These are phyloP conservation scores for Diversispora eburnea DNA, from an alignment of 192 early-diverging fungal species.

Conservation along the genomic window DNA sequence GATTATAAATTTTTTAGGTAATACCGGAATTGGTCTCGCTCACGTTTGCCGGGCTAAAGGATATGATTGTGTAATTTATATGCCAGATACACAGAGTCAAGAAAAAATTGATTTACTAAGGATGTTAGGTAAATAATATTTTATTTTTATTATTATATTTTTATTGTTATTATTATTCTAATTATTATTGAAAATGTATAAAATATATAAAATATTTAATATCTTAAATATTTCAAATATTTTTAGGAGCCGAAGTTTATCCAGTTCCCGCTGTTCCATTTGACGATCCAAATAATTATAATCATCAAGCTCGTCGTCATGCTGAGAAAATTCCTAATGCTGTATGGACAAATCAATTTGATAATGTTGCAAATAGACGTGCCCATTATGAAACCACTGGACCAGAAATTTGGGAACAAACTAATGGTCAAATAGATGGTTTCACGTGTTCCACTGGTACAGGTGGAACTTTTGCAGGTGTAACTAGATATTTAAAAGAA, in stretches of 20 bases:
- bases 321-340: slow-evolving; percentile 79
- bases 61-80: slow-evolving; percentile 94
- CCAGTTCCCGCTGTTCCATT: slow-evolving; percentile 90
- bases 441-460: slow-evolving; percentile 93
- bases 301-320: slow-evolving; percentile 83
- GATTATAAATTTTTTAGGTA: slow-evolving; percentile 39
- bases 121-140: slow-evolving; percentile 65
- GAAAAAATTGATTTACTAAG: slow-evolving; percentile 92
- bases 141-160: not conserved
- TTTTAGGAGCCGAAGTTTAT: slow-evolving; percentile 78
- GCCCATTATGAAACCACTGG: slow-evolving; percentile 96
- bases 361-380: slow-evolving; percentile 85
- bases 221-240: not conserved
- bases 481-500: slow-evolving; percentile 78
- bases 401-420: slow-evolving; percentile 90
- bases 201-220: not conserved
- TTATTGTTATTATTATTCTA: not conserved
- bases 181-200: no score
- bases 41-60: slow-evolving; percentile 92
- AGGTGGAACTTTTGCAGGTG: slow-evolving; percentile 87
- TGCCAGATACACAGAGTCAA: slow-evolving; percentile 95
- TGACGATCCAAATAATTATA: slow-evolving; percentile 91
- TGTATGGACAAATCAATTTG: slow-evolving; percentile 97
- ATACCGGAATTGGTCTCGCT: slow-evolving; percentile 95
- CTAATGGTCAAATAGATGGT: slow-evolving; percentile 75